Evolutionary conservation across 208 protist genomes (phyloP).

Genomic region (Trypanosoma scelopori): DNA sequence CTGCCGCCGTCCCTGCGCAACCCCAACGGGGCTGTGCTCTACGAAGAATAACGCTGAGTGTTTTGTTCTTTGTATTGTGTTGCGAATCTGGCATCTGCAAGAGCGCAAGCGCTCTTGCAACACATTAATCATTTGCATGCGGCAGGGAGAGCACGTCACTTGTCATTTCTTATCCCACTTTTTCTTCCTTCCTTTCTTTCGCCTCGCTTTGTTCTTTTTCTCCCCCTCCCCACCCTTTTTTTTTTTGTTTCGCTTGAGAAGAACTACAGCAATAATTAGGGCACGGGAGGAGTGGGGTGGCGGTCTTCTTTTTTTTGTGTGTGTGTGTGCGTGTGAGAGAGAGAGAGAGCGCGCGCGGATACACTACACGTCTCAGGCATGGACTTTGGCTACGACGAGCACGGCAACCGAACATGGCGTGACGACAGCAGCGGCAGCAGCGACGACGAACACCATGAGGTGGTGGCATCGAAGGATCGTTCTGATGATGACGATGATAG

Average conservation of each 20-base stretch:
- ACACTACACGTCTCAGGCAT: conserved; percentile 29
- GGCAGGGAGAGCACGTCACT: neutral
- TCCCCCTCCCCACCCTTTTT: conserved; percentile 5
- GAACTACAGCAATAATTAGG: conserved; percentile 1
- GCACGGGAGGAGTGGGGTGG: neutral
- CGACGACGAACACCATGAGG: conserved; percentile 1
- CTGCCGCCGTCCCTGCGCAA: conserved; percentile 48
- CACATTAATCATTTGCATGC: neutral
- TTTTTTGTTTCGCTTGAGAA: neutral
- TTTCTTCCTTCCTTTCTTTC: conserved; percentile 19
- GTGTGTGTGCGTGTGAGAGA: too few relatives aligned
- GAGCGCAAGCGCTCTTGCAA: neutral
- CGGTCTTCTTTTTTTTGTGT: neutral
- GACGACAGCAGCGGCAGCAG: conserved; percentile 29
- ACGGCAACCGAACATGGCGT: conserved; percentile 43
- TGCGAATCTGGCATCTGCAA: too few relatives aligned
- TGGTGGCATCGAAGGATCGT: neutral
- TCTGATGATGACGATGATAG: conserved; percentile 11
- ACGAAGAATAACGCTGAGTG: conserved; percentile 13
- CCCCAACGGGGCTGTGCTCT: conserved; percentile 35
- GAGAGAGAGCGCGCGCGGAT: neutral
- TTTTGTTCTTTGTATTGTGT: neutral
- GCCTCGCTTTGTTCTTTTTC: neutral
- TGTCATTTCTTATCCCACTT: conserved; percentile 24
- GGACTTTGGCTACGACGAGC: conserved; percentile 80